Percentiles rank a stretch among this genome's conserved stretches.
Evolutionary conservation across 2,329 filamentous ascomycete species (phyloP).

Genomic region (Pyricularia pennisetigena): DNA sequence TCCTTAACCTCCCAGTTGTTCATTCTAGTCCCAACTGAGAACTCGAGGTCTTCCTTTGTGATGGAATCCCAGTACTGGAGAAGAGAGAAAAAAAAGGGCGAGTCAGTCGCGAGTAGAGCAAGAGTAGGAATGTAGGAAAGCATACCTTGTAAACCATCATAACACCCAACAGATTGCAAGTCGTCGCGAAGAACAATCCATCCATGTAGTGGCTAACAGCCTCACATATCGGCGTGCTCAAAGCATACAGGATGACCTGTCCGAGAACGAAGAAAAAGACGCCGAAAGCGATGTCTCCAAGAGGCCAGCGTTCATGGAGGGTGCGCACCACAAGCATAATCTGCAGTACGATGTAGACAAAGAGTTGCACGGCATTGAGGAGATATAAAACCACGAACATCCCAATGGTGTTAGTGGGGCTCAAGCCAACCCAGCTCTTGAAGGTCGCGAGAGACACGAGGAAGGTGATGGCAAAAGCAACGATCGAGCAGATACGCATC

Average conservation of each 20-base stretch:
- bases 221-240: constrained; percentile 77
- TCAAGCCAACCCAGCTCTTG: constrained; percentile 79
- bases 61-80: constrained; percentile 96
- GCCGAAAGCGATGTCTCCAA: constrained; percentile 85
- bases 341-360: constrained; percentile 82
- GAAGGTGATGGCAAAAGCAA: constrained; percentile 79
- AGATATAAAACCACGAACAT: constrained; percentile 90
- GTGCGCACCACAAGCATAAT: constrained; percentile 81
- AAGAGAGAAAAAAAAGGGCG: background rate
- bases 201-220: constrained; percentile 86
- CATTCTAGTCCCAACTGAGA: constrained; percentile 88
- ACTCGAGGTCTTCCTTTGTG: constrained; percentile 95
- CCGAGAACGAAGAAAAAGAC: constrained; percentile 86
- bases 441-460: constrained; percentile 86
- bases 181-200: constrained; percentile 86
- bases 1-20: constrained; percentile 99
- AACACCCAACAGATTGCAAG: constrained; percentile 85
- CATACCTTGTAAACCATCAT: constrained; percentile 99
- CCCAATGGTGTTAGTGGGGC: constrained; percentile 76
- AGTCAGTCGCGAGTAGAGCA: background rate
- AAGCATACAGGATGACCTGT: constrained; percentile 86
- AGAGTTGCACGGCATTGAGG: constrained; percentile 76
- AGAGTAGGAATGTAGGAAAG: background rate
- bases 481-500: constrained; percentile 65
- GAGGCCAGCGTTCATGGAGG: constrained; percentile 87